Conservation (phyloP, 1,139 yeast genomes). For the Yamadazyma oceani region DNA sequence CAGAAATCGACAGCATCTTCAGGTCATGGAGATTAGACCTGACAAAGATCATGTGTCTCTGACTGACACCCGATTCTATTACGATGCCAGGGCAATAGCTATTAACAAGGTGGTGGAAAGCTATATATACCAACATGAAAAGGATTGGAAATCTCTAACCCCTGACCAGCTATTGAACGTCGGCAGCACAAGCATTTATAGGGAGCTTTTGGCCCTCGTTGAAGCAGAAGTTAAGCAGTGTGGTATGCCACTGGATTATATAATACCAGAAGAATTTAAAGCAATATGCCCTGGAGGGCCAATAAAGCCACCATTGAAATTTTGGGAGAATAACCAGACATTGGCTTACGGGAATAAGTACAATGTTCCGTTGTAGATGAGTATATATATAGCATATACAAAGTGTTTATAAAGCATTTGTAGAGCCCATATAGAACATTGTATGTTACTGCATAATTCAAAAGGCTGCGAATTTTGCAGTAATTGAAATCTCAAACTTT, state of each 20-base stretch:
- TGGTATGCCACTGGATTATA: constrained; percentile 15
- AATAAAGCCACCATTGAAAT: constrained; percentile 21
- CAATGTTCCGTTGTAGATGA: constrained; percentile 2
- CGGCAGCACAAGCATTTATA: constrained; percentile 3
- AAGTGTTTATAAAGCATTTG: too few relatives aligned
- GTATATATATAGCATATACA: too few relatives aligned
- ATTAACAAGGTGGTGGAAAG: constrained; percentile 46
- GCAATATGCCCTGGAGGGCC: constrained; percentile 29
- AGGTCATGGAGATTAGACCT: constrained; percentile 9
- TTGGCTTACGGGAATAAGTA: constrained; percentile 28
- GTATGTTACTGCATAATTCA: too few relatives aligned
- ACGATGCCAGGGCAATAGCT: constrained; percentile 49
- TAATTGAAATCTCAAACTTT: neutral
- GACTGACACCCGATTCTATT: constrained; percentile 23
- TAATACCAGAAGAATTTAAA: constrained; percentile 28
- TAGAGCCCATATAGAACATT: too few relatives aligned
- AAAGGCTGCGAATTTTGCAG: too few relatives aligned
- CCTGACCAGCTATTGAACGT: constrained; percentile 2
- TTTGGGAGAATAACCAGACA: constrained; percentile 43
- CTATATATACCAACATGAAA: constrained; percentile 13
- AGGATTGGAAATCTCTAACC: constrained; percentile 13
- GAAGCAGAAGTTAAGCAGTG: constrained; percentile 21
- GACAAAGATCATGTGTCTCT: constrained; percentile 13
- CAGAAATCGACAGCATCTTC: constrained; percentile 13
- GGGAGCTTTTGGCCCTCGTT: constrained; percentile 17